These are phyloP conservation scores for Dothistroma pini DNA, from an alignment of 2,329 filamentous ascomycete species.

Conservation along the genomic window DNA sequence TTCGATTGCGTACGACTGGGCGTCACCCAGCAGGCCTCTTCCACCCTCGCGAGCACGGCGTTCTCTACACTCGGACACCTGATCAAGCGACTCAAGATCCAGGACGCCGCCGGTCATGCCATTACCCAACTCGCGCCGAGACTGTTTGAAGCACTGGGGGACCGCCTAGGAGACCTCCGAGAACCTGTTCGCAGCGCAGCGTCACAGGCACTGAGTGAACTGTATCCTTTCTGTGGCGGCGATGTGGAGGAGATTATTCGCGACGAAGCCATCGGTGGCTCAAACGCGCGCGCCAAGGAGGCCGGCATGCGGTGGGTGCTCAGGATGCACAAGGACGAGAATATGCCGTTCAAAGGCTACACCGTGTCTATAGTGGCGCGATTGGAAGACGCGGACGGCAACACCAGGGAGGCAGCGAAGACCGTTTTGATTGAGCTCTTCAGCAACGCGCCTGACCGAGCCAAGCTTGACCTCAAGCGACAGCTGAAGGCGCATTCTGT, in stretches of 20 bases:
- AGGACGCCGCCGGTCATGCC: constrained; percentile 70
- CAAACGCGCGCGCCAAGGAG: constrained; percentile 82
- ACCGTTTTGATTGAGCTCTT: constrained; percentile 82
- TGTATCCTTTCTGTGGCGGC: constrained; percentile 64
- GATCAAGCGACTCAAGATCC: constrained; percentile 77
- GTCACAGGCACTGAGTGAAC: constrained; percentile 69
- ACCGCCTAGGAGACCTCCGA: constrained; percentile 82
- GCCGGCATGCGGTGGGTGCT: constrained; percentile 79
- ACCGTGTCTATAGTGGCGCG: constrained; percentile 79
- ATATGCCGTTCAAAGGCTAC: constrained; percentile 76
- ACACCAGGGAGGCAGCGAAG: constrained; percentile 82
- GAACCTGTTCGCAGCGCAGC: constrained; percentile 78
- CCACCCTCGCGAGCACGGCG: constrained; percentile 69
- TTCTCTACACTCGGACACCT: constrained; percentile 87
- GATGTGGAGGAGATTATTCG: constrained; percentile 80
- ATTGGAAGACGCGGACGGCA: constrained; percentile 84
- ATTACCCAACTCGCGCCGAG: constrained; percentile 63
- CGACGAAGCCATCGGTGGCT: constrained; percentile 72
- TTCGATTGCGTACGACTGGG: constrained; percentile 79
- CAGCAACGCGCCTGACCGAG: constrained; percentile 71
- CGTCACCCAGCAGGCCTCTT: constrained; percentile 70
- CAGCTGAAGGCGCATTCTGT: constrained; percentile 83
- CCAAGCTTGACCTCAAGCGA: constrained; percentile 83
- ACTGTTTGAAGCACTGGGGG: constrained; percentile 71
- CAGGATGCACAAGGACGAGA: constrained; percentile 78